phyloP scores from a whole-genome alignment of 2,329 filamentous ascomycete species.

The Aspergillus tubingensis region DNA sequence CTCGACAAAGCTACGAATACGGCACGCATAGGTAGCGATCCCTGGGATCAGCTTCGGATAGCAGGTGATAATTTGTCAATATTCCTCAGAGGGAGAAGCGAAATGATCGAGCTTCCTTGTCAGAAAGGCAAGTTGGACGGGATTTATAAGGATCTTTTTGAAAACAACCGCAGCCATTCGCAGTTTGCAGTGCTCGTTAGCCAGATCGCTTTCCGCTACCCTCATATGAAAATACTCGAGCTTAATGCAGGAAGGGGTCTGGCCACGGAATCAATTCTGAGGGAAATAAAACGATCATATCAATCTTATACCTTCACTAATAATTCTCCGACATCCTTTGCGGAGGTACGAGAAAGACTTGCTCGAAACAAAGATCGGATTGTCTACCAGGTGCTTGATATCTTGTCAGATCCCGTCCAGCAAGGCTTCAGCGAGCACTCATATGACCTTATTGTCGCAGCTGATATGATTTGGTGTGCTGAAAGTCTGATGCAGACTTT shows the following conservation, averaged over 20 bases:
- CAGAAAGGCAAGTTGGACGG: background rate
- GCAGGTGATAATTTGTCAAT: background rate
- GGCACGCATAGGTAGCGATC: background rate
- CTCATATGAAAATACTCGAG: conserved; percentile 19
- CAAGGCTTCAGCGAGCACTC: conserved; percentile 26
- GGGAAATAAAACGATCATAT: background rate
- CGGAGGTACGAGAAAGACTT: conserved; percentile 28
- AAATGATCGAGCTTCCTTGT: background rate
- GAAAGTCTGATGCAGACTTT: conserved; percentile 23
- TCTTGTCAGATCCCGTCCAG: conserved; percentile 19
- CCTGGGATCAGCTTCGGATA: background rate
- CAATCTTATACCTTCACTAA: conserved; percentile 22
- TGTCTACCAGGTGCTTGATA: conserved; percentile 28
- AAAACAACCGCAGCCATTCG: background rate
- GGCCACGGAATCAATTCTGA: conserved; percentile 8
- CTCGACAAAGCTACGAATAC: background rate
- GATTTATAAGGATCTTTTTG: background rate
- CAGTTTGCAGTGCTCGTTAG: background rate
- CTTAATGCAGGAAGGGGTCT: conserved; percentile 21
- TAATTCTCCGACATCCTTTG: conserved; percentile 30
- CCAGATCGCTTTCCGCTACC: conserved; percentile 6
- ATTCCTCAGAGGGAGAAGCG: background rate
- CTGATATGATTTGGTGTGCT: conserved; percentile 32
- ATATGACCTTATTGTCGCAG: conserved; percentile 34
- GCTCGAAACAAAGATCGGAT: conserved; percentile 19